phyloP scores from a whole-genome alignment of 257 asterid species.

The Haberlea rhodopensis region DNA sequence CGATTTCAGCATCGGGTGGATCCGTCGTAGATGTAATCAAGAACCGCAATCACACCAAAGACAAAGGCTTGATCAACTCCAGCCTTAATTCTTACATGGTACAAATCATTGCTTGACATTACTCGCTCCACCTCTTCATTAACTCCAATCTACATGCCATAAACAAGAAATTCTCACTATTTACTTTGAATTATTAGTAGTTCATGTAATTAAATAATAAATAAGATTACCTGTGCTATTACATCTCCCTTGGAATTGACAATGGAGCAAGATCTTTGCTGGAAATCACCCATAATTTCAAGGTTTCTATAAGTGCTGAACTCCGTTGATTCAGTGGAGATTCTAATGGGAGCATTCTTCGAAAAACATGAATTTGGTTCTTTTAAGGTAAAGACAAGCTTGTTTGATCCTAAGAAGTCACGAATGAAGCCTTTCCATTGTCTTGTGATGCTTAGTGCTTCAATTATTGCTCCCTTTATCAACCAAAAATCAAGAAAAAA shows the following conservation, averaged over 20 bases:
- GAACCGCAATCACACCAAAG: constrained; percentile 81
- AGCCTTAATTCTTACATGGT: constrained; percentile 59
- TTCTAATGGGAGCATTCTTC: constrained; percentile 37
- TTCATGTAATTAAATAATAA: too few relatives aligned
- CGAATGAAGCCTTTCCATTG: constrained; percentile 63
- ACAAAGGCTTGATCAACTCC: constrained; percentile 88
- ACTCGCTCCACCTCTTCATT: constrained; percentile 42
- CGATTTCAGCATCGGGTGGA: constrained; percentile 57
- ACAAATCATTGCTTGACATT: constrained; percentile 56
- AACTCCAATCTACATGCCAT: constrained; percentile 55
- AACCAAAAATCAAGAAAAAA: too few relatives aligned
- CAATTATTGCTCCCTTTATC: constrained; percentile 63
- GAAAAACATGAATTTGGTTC: constrained; percentile 56
- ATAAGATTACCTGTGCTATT: constrained; percentile 71
- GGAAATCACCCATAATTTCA: constrained; percentile 59
- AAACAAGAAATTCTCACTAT: neutral
- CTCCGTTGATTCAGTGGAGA: constrained; percentile 49
- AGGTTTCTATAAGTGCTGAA: constrained; percentile 34
- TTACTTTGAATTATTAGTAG: too few relatives aligned
- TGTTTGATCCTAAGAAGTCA: constrained; percentile 50
- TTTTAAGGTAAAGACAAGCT: constrained; percentile 63
- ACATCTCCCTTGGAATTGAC: constrained; percentile 55
- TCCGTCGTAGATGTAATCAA: constrained; percentile 84
- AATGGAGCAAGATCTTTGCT: constrained; percentile 53
- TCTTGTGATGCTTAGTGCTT: constrained; percentile 61